Evolutionary conservation across 2,329 filamentous ascomycete species (phyloP), one percentile per base, ranked within the genome.

Genomic region (Colletotrichum sansevieriae): DNA sequence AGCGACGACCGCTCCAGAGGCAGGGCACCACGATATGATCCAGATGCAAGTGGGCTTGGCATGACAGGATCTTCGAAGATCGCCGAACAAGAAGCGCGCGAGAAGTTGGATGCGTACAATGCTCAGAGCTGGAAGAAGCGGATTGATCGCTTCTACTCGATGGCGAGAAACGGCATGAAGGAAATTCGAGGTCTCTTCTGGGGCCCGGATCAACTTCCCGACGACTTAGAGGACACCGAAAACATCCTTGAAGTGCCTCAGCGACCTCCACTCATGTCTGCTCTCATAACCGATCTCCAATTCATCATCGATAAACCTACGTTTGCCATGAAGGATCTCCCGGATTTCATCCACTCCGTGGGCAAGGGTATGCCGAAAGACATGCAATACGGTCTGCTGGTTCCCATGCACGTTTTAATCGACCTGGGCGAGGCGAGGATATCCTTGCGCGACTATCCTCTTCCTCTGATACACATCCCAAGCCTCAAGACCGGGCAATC

Each of bases 351-450:
- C 29, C 88, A 98, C 76, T 88, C 89, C 55, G 91, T 98, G 66
- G 96, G 96, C n/a, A 99, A 99, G 81, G 96, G 96, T 1, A 97
- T 99, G 89, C 96, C 96, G 1, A 86, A 89, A 71, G 91, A 97
- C 75, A 99, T 94, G 88, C 85, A 95, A 75, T 99, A 98, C 77
- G 90, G 94, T 10, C 84, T 99, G 20, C 85, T 99, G 18, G 84
- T 99, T 11, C 97, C 96, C 0, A 94, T 98, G 90, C 92, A 92
- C 78, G 86, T 99, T 2, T 90, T 94, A 72, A 87, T 99, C 71
- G 92, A 92, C 69, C 95, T 98, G 90, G 92, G 94, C 57, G 96
- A 99, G 79, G 93, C 91, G 10, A 90, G 92, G 70, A 87, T 97
- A n/a, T 91, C 91, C 13, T 82, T 99, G 22, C 89, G 96, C 72